These are phyloP conservation scores for Diaporthe helianthi DNA, from an alignment of 2,329 filamentous ascomycete genomes.

Conservation along the genomic window DNA sequence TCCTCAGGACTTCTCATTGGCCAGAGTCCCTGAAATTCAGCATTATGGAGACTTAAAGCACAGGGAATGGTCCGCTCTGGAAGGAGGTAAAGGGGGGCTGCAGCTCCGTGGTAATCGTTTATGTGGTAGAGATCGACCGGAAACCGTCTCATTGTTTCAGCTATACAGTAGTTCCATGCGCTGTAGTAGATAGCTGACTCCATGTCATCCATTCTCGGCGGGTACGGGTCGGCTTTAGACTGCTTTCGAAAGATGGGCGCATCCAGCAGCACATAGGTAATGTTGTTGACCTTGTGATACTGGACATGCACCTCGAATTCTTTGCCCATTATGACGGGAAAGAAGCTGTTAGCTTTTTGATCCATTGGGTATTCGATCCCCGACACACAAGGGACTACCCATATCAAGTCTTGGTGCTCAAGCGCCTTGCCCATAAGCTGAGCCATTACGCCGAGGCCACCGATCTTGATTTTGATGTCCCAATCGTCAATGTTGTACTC, in stretches of 20 bases:
- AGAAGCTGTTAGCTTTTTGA: constrained; percentile 65
- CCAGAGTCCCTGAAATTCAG: constrained; percentile 74
- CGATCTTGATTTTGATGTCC: constrained; percentile 75
- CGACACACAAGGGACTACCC: constrained; percentile 68
- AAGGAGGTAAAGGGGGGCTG: constrained; percentile 68
- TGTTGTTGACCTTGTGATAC: constrained; percentile 68
- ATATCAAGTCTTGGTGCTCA: constrained; percentile 69
- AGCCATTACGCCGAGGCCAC: constrained; percentile 74
- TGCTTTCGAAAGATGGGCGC: constrained; percentile 72
- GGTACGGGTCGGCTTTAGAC: constrained; percentile 68
- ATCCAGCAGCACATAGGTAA: constrained; percentile 72
- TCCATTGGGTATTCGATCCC: constrained; percentile 70
- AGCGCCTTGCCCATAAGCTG: constrained; percentile 74
- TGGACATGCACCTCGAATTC: constrained; percentile 68
- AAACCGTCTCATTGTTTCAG: constrained; percentile 67
- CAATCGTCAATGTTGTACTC: constrained; percentile 77
- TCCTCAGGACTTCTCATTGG: constrained; percentile 69
- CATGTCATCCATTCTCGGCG: constrained; percentile 72
- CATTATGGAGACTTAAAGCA: constrained; percentile 71
- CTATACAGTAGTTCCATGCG: constrained; percentile 75
- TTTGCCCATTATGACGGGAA: constrained; percentile 66
- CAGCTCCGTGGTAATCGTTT: constrained; percentile 47
- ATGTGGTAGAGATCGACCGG: constrained; percentile 49
- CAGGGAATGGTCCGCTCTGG: constrained; percentile 64
- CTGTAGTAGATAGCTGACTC: constrained; percentile 73